Evolutionary conservation across 768 basidiomycete genomes (phyloP).

Genomic region (Leccinum variicolor): DNA sequence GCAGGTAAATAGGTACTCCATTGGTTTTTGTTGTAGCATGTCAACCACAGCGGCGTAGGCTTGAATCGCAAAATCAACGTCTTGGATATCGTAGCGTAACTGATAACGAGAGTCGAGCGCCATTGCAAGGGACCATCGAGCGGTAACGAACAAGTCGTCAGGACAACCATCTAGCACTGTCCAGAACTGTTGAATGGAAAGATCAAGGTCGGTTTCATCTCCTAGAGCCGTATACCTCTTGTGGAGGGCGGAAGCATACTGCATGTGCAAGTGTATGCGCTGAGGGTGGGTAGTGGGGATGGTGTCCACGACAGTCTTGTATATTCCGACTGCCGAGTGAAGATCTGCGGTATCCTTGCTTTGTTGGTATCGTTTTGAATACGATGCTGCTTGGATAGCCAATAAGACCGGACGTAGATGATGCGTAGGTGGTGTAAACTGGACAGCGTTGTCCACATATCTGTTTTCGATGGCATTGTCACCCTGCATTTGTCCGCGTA

Average conservation of each 20-base stretch:
- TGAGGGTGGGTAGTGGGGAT: constrained; percentile 10
- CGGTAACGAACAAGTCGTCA: not conserved
- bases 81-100: constrained; percentile 11
- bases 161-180: constrained; percentile 5
- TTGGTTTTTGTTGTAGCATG: not conserved
- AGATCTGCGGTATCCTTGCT: constrained; percentile 13
- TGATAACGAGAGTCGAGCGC: constrained; percentile 11
- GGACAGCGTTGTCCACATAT: constrained; percentile 11
- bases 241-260: constrained; percentile 20
- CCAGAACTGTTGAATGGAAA: constrained; percentile 13
- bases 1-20: constrained; percentile 2
- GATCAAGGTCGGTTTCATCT: constrained; percentile 17
- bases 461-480: not conserved
- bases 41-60: constrained; percentile 11
- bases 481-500: not conserved
- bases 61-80: constrained; percentile 10
- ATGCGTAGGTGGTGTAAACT: constrained; percentile 4
- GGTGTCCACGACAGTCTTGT: constrained; percentile 3
- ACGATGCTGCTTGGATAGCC: constrained; percentile 9
- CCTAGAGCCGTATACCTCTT: constrained; percentile 9
- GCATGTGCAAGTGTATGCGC: constrained; percentile 6
- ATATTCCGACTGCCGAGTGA: constrained; percentile 7
- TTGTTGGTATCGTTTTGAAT: constrained; percentile 8
- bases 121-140: constrained; percentile 2
- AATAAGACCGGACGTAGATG: constrained; percentile 8